Evolutionary conservation across 345 rosid genomes (phyloP).

Genomic region (Aquilaria malaccensis): DNA sequence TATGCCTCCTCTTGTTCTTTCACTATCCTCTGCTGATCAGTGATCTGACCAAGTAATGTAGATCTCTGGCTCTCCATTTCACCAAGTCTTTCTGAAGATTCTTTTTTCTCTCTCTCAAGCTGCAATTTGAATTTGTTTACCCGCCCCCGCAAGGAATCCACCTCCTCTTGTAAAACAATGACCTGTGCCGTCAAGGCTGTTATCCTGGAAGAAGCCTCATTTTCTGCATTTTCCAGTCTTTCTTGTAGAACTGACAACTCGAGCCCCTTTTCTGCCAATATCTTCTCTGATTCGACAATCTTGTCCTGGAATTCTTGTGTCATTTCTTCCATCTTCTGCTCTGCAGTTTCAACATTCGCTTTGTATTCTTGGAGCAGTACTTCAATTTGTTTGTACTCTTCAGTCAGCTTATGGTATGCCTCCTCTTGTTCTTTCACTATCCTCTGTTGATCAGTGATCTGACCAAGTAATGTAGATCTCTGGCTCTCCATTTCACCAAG

Average conservation of each 20-base stretch:
- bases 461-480: conserved; percentile 21
- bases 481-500: conserved; percentile 33
- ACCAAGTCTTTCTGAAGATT: conserved; percentile 30
- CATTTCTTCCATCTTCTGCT: conserved; percentile 36
- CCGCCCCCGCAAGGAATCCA: conserved; percentile 36
- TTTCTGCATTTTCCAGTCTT: conserved; percentile 24
- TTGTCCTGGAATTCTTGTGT: conserved; percentile 35
- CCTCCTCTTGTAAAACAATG: conserved; percentile 32
- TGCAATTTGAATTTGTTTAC: conserved; percentile 35
- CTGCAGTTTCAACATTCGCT: conserved; percentile 31
- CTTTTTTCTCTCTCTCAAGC: conserved; percentile 46
- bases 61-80: conserved; percentile 34
- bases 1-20: conserved; percentile 13
- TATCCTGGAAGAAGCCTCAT: conserved; percentile 41
- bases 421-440: conserved; percentile 16
- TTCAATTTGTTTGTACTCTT: conserved; percentile 42
- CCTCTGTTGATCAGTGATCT: conserved; percentile 37
- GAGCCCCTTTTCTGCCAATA: conserved; percentile 25
- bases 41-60: conserved; percentile 23
- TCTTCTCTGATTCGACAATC: conserved; percentile 27
- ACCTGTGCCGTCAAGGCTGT: conserved; percentile 33
- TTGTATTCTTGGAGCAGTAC: conserved; percentile 30
- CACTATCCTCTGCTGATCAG: conserved; percentile 34
- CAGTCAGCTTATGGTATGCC: conserved; percentile 30
- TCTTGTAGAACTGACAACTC: conserved; percentile 38